Evolutionary conservation across 805 yeast genomes (phyloP), one percentile per base, ranked within the genome.

Genomic region (Barnettozyma californica): DNA sequence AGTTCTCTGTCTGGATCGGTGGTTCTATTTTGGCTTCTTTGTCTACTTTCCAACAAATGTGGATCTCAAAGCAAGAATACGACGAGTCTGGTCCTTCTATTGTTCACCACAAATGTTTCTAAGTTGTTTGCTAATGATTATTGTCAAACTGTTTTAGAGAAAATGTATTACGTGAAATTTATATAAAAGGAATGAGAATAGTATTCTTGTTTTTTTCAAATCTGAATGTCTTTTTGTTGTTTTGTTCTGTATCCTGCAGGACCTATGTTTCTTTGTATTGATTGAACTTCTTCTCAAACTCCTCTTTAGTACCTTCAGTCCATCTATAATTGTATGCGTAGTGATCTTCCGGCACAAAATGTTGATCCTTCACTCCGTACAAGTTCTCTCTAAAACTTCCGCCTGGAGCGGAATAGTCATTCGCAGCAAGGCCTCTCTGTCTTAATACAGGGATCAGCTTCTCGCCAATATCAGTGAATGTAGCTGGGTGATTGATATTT

Each of bases 41-140:
- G 73, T 88, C 97, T 57, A 94, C 99, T 74, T 94, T 94, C 97
- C 98, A 94, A 83, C 98, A 94, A 80, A 92, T 94, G 98, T 94
- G 99, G 99, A 90, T 94, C 87, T 91, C 98, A 71, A 94, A 94
- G 84, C 98, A 94, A 81, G 99, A 94, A 83, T 94, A 94, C 87
- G 99, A 94, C 84, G 99, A 94, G 82, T 88, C 97, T 78, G 99
- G 99, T 71, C 99, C 99, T 68, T 90, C 97, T 58, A 94, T 94
- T 72, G 99, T 94, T 58, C 76, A 71, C 67, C 75, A 70, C 70
- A 71, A 71, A 60, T 71, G 76, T 71, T 71, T 71, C 75, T 71
- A 68, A 70, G 51, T 41, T 48, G 21, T 20, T 43, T 48, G 26
- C 21, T 35, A 9, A 18, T 37, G 41, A 18, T 37, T 4, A 18